These are phyloP conservation scores for Phallus indusiatus DNA, from an alignment of 768 basidiomycete genomes.

Conservation along the genomic window DNA sequence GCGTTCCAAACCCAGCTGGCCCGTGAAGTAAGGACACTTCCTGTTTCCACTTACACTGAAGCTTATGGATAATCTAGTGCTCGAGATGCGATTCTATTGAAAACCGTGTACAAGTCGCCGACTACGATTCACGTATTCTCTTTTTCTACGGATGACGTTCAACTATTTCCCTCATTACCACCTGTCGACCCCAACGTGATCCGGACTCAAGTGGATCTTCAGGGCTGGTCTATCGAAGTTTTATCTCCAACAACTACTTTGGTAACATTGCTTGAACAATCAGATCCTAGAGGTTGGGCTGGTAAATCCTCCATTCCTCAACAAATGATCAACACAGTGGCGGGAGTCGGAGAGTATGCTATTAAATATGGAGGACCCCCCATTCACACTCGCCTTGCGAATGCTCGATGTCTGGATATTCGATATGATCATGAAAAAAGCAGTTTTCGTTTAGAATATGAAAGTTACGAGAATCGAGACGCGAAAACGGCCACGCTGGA, in stretches of 20 bases:
- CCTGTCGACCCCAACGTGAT: slow-evolving; percentile 67
- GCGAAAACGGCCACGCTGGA: slow-evolving; percentile 17
- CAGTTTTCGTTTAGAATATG: slow-evolving; percentile 78
- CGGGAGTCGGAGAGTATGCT: slow-evolving; percentile 90
- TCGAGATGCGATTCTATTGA: slow-evolving; percentile 81
- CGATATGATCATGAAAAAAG: slow-evolving; percentile 84
- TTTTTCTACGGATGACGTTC: slow-evolving; percentile 85
- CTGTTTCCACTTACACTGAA: background rate
- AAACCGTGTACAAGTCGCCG: slow-evolving; percentile 95
- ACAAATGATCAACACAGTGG: slow-evolving; percentile 84
- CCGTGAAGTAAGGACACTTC: slow-evolving; percentile 60
- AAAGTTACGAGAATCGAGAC: slow-evolving; percentile 46
- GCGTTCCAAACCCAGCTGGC: slow-evolving; percentile 89
- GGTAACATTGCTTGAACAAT: slow-evolving; percentile 90
- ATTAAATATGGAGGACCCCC: slow-evolving; percentile 96
- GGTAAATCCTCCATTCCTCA: slow-evolving; percentile 90
- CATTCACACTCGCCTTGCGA: slow-evolving; percentile 71
- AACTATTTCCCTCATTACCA: slow-evolving; percentile 71
- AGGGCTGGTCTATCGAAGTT: slow-evolving; percentile 95
- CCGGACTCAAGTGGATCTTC: slow-evolving; percentile 93
- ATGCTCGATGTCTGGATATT: slow-evolving; percentile 63
- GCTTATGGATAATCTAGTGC: slow-evolving; percentile 40
- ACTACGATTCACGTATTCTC: slow-evolving; percentile 91
- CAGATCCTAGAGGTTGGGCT: slow-evolving; percentile 95
- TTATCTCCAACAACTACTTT: slow-evolving; percentile 92